Evolutionary conservation across 352 stramenopile species (phyloP).

Genomic region (Globisporangium ultimum): DNA sequence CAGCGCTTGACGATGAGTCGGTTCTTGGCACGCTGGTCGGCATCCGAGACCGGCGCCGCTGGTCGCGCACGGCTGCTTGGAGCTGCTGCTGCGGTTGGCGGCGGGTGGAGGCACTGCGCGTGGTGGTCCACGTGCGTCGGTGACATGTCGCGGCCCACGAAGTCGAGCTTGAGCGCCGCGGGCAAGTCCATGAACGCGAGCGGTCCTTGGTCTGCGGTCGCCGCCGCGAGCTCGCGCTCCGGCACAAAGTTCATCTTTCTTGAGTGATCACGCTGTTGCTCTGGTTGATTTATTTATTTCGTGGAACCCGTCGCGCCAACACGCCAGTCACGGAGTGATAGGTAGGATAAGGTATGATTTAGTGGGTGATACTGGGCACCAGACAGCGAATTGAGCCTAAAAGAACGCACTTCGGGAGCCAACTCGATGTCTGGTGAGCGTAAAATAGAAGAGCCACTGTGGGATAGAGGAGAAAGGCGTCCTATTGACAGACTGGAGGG

Average conservation of each 20-base stretch:
- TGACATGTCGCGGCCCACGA: constrained; percentile 17
- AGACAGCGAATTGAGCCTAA: too few species aligned
- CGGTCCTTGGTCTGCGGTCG: constrained; percentile 10
- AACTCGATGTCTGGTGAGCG: too few species aligned
- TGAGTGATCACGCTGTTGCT: too few species aligned
- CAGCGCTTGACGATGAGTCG: constrained; percentile 69
- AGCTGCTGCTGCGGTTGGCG: constrained; percentile 1
- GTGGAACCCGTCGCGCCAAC: too few species aligned
- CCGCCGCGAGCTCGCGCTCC: constrained; percentile 7
- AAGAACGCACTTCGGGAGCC: too few species aligned
- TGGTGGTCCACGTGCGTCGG: constrained; percentile 13
- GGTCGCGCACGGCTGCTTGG: constrained; percentile 23
- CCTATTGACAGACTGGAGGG: too few species aligned
- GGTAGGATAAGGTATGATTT: too few species aligned
- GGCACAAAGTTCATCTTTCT: constrained; percentile 10
- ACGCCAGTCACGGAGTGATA: too few species aligned
- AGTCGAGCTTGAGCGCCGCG: constrained; percentile 18
- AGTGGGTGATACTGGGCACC: too few species aligned
- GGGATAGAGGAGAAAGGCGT: too few species aligned
- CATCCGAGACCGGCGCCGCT: constrained; percentile 31
- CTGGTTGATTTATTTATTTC: too few species aligned
- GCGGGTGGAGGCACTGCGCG: background rate
- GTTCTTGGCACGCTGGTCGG: constrained; percentile 57
- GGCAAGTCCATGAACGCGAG: constrained; percentile 16
- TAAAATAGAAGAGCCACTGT: too few species aligned